Evolutionary conservation across 352 stramenopile species (phyloP), one percentile per base, ranked within the genome.

Genomic region (Phytophthora europaea): DNA sequence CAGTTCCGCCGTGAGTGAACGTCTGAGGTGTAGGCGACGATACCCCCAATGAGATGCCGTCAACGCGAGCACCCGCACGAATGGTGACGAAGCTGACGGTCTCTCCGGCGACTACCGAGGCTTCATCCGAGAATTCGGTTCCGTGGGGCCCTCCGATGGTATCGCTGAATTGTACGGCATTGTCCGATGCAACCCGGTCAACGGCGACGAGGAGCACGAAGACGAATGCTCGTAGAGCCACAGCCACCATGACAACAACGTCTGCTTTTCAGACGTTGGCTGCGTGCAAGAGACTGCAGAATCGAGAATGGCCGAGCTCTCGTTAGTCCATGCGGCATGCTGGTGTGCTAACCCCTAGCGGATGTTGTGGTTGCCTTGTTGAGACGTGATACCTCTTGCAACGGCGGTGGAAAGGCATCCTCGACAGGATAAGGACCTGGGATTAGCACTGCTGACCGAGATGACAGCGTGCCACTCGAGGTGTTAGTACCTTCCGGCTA

Each of bases 101-200:
- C 23, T 62, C 56, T 38, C 56, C 56, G 9, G 34, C 36, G n/a
- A 62, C 56, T 9, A 62, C 56, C 56, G 22, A 62, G 45, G 56
- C 23, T 62, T 62, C 34, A n/a, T 62, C 56, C 56, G 56, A 62
- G 23, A 62, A 62, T 16, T 62, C 36, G 9, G n/a, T 62, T 1
- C 56, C 56, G 1, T 76, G 80, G 34, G 56, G 56, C 0, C 56
- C 56, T 13, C 56, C 56, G 15, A 62, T 40, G n/a, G 36, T 52
- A 20, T 62, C 56, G 23, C 56, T 62, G 36, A 62, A 36, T 36
- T 62, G 56, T 26, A 62, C 56, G 10, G 22, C 23, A 10, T 23
- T 40, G 23, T 38, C 56, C 3, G 56, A 62, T 23, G 56, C 56
- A 56, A 56, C 50, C 26, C 9, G 50, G 3, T 1, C 15, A 22